phyloP scores from a whole-genome alignment of 148 eudicot genomes.

The Silene latifolia region DNA sequence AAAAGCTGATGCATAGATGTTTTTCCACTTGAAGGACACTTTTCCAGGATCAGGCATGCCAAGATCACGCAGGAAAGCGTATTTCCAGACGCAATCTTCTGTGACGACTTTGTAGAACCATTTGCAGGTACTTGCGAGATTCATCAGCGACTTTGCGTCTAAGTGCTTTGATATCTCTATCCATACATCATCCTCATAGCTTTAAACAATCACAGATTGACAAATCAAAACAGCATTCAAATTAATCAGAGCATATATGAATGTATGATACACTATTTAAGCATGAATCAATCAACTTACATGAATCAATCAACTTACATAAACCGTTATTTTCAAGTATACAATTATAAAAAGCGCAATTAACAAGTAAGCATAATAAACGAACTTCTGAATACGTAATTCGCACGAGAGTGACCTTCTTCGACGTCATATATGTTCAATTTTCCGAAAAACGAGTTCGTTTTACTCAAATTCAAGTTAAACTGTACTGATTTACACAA shows the following conservation, averaged over 20 bases:
- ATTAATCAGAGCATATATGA: not conserved
- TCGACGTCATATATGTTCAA: no score
- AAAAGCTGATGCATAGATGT: constrained; percentile 68
- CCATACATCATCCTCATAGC: constrained; percentile 87
- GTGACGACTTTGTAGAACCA: constrained; percentile 67
- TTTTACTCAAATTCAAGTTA: not conserved
- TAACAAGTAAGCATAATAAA: not conserved
- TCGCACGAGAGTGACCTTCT: no score
- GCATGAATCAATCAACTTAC: not conserved
- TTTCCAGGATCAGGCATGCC: constrained; percentile 70
- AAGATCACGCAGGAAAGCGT: constrained; percentile 76
- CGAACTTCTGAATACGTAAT: not conserved
- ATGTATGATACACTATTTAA: not conserved
- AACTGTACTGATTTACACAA: not conserved
- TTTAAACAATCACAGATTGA: constrained; percentile 16
- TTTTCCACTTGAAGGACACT: constrained; percentile 60
- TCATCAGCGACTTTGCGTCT: constrained; percentile 73
- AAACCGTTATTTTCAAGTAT: not conserved
- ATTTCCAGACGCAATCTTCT: constrained; percentile 86
- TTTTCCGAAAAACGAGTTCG: not conserved
- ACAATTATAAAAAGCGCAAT: not conserved
- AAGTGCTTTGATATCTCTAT: constrained; percentile 79
- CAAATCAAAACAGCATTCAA: not conserved
- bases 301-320: not conserved
- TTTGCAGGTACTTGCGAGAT: constrained; percentile 68